Evolutionary conservation across 2,329 filamentous ascomycete genomes (phyloP).

Genomic region (Fusarium sp.): DNA sequence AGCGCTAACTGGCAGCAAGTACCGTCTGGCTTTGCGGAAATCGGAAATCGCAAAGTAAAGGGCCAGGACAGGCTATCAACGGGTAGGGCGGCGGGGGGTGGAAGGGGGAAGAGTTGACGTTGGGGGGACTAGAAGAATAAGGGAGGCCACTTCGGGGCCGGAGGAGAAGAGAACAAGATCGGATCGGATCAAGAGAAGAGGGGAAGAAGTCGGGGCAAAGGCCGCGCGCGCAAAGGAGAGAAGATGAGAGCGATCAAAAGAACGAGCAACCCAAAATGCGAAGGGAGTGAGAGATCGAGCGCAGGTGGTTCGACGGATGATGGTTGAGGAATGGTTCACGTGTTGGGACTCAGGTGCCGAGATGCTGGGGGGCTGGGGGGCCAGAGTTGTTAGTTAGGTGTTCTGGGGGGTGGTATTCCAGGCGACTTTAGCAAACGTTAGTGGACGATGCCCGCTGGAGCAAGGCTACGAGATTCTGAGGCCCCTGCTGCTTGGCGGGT

Average conservation of each 20-base stretch:
- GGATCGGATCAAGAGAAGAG: conserved; percentile 1
- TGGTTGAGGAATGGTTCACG: conserved; percentile 46
- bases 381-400: background rate
- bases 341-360: conserved; percentile 46
- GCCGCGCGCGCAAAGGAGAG: conserved; percentile 24
- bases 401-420: conserved; percentile 17
- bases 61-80: conserved; percentile 24
- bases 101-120: background rate
- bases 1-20: conserved; percentile 28
- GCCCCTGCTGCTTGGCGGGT: conserved; percentile 17
- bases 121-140: background rate
- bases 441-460: background rate
- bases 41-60: conserved; percentile 19
- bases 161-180: conserved; percentile 8
- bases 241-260: conserved; percentile 19
- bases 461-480: background rate
- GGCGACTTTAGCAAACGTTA: conserved; percentile 8
- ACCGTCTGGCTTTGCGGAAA: conserved; percentile 11
- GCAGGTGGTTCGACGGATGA: conserved; percentile 39
- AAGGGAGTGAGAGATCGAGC: conserved; percentile 29
- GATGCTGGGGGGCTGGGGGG: conserved; percentile 31
- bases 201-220: conserved; percentile 5
- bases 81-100: conserved; percentile 12
- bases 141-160: conserved; percentile 1
- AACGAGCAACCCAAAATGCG: conserved; percentile 7